Conservation (phyloP, 192 early-diverging fungal species). For the Backusella tarrabulga region DNA sequence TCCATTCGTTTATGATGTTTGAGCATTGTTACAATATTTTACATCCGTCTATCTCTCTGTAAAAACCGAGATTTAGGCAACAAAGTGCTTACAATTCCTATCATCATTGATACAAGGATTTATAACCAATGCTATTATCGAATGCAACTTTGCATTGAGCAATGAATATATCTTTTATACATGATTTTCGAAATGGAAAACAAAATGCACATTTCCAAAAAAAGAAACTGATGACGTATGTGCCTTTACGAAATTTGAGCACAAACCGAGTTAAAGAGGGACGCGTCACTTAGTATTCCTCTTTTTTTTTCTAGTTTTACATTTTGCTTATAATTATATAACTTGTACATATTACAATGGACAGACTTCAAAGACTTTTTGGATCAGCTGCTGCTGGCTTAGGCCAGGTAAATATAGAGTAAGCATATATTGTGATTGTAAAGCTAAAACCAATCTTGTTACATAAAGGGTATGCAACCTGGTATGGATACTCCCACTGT, state of each 20-base stretch:
- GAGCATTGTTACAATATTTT: no score
- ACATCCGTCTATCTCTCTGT: no score
- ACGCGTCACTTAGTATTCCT: background rate
- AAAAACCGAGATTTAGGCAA: background rate
- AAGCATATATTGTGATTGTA: background rate
- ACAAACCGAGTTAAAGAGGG: background rate
- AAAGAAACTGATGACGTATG: background rate
- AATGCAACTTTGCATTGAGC: no score
- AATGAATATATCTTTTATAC: no score
- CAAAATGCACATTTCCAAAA: background rate
- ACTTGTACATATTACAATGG: constrained; percentile 39
- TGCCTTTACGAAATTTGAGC: background rate
- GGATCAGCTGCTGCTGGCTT: constrained; percentile 48
- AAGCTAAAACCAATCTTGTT: background rate
- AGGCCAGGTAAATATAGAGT: constrained; percentile 27
- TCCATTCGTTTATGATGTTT: no score
- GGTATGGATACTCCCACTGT: constrained; percentile 89
- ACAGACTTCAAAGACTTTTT: constrained; percentile 60
- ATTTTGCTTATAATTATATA: constrained; percentile 3
- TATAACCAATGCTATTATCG: no score
- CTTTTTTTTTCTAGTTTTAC: background rate
- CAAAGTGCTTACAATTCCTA: no score
- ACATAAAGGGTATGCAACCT: constrained; percentile 43
- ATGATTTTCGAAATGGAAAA: background rate
- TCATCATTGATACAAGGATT: no score